Base-by-base conservation (phyloP, 352 stramenopile species). In the Globisporangium iwayamae region DNA sequence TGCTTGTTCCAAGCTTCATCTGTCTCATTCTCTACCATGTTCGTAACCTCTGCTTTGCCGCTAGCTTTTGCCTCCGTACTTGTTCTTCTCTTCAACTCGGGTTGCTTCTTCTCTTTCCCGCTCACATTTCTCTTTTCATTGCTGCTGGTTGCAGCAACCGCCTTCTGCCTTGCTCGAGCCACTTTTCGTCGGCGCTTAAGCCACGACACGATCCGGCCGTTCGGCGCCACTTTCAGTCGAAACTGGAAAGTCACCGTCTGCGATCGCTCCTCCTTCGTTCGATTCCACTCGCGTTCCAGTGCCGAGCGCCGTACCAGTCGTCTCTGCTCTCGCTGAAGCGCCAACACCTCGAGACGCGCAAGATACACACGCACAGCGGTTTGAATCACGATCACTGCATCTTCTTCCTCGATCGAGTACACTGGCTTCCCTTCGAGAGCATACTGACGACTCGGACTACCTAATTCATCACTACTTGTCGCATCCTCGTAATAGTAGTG, bases 361-460 rank as follows among this genome's bases (percentile, higher is more conserved):
- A 90, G 60, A 51, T 75, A 87, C 0, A 73, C 57, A 10, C 82
- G 77, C 8, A 56, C 74, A 2, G 72, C 51, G 0, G 69, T 59
- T 66, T 91, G 82, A 18, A 90, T 83, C 20, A 53, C 38, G 18
- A 87, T 62, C 14, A 56, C 62, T 0, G 71, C 76, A 34, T 87
- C 76, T 41, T 91, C 82, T 63, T 93, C 81, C 4, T 78, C 74
- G 20, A 90, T 67, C 34, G 74, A 76, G 67, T 93, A 91, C n/a
- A 74, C 73, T 0, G 81, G 78, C 14, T 85, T 81, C 10, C 47
- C 46, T 10, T 83, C 78, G 16, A 38, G 36, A 25, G 71, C 60
- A 51, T 72, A 71, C 45, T 58, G 34, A 58, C 65, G 28, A 28
- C 13, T 47, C 18, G 43, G n/a, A 25, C 36, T 50, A 14, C 52